Percentiles rank a stretch among this genome's conserved stretches.
Evolutionary conservation across 2,329 filamentous ascomycete species (phyloP).

Genomic region (Microcyclospora tardicrescens): DNA sequence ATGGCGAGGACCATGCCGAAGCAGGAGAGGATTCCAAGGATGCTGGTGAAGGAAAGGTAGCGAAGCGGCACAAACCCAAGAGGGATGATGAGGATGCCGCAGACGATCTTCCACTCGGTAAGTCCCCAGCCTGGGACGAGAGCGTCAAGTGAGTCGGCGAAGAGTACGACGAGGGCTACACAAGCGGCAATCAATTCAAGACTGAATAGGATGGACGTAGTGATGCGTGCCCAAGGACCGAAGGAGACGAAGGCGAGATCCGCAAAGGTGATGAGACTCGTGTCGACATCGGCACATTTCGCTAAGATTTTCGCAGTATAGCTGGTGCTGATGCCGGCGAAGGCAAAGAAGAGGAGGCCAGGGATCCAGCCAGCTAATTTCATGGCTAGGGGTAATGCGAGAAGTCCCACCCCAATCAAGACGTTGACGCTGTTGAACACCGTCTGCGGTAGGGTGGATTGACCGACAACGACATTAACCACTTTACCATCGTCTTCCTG

Average conservation of each 20-base stretch:
- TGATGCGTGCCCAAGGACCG: constrained; percentile 64
- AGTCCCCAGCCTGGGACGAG: constrained; percentile 60
- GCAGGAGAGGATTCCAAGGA: constrained; percentile 83
- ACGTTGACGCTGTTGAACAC: constrained; percentile 95
- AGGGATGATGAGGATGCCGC: constrained; percentile 63
- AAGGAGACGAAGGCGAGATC: constrained; percentile 88
- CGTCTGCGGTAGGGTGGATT: constrained; percentile 91
- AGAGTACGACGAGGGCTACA: constrained; percentile 82
- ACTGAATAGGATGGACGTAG: constrained; percentile 75
- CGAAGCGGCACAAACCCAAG: constrained; percentile 76
- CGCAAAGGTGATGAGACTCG: constrained; percentile 80
- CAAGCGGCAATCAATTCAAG: constrained; percentile 78
- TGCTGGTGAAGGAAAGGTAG: constrained; percentile 75
- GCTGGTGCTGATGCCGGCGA: constrained; percentile 61
- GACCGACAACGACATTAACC: constrained; percentile 72
- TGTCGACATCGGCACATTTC: constrained; percentile 78
- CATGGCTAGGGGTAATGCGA: constrained; percentile 78
- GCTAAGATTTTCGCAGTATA: constrained; percentile 80
- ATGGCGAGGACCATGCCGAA: constrained; percentile 79
- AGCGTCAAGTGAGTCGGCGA: constrained; percentile 77
- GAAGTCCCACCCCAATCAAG: constrained; percentile 74
- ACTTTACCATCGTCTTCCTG: constrained; percentile 74
- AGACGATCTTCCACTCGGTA: constrained; percentile 72
- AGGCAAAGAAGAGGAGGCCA: constrained; percentile 60
- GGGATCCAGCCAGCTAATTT: constrained; percentile 81